phyloP scores from a whole-genome alignment of 129 eudicot genomes.

The Artemisia tridentata region DNA sequence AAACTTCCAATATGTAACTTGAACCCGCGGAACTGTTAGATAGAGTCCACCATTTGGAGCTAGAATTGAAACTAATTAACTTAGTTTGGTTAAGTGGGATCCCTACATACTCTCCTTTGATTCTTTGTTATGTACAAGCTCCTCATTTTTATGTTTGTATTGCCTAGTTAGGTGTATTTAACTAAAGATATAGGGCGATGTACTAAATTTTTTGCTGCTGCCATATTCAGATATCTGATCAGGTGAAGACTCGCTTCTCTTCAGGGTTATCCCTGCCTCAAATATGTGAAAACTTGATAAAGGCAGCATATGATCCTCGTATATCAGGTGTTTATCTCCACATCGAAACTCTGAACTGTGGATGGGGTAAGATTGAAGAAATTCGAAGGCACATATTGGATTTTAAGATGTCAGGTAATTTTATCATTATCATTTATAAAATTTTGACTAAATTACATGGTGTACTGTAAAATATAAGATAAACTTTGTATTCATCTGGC shows the following conservation, averaged over 20 bases:
- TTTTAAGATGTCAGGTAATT: slow-evolving; percentile 79
- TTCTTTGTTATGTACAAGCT: slow-evolving; percentile 8
- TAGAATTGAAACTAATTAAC: slow-evolving; percentile 14
- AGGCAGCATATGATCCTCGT: slow-evolving; percentile 98
- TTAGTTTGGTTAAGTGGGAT: slow-evolving; percentile 10
- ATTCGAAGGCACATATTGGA: slow-evolving; percentile 86
- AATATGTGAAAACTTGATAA: slow-evolving; percentile 80
- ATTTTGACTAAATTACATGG: neutral
- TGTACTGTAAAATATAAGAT: neutral
- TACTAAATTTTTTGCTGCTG: neutral
- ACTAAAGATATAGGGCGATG: neutral
- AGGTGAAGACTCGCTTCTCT: slow-evolving; percentile 79
- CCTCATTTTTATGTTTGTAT: neutral
- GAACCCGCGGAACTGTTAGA: neutral
- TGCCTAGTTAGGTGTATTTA: neutral
- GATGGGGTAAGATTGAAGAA: slow-evolving; percentile 97
- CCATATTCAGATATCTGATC: slow-evolving; percentile 74
- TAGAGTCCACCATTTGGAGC: slow-evolving; percentile 1
- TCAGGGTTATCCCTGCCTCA: slow-evolving; percentile 84
- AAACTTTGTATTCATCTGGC: neutral
- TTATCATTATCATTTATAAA: neutral
- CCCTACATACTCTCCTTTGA: neutral
- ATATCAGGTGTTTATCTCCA: slow-evolving; percentile 85
- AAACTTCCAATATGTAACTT: neutral
- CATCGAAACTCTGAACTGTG: slow-evolving; percentile 76